Conservation (phyloP, 129 eudicot species). For the Oenanthe sinensis region DNA sequence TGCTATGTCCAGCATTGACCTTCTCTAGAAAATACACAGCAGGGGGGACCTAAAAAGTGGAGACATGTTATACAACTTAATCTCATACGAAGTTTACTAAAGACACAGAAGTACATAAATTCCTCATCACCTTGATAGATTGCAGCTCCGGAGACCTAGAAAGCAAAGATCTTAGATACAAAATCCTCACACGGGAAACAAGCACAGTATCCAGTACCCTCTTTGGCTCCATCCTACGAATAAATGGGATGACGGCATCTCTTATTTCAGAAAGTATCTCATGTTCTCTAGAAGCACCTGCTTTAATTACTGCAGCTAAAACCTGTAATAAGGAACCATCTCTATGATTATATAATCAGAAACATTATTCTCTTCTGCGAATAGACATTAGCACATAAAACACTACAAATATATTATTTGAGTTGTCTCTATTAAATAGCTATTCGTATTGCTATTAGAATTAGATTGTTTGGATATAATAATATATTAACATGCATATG, state of each 20-base stretch:
- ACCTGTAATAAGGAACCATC: constrained; percentile 47
- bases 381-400: background rate
- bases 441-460: background rate
- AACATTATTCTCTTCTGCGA: background rate
- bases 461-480: background rate
- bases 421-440: background rate
- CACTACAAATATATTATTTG: background rate
- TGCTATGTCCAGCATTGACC: constrained; percentile 65
- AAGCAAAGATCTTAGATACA: constrained; percentile 88
- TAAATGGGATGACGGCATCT: constrained; percentile 88
- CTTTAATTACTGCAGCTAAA: constrained; percentile 96
- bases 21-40: constrained; percentile 86
- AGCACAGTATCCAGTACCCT: constrained; percentile 99
- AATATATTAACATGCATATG: background rate
- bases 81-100: background rate
- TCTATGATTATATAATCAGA: background rate
- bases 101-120: background rate
- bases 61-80: background rate
- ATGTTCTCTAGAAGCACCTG: constrained; percentile 99
- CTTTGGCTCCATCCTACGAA: constrained; percentile 94
- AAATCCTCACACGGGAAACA: constrained; percentile 92
- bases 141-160: constrained; percentile 95
- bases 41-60: constrained; percentile 58
- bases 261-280: constrained; percentile 98
- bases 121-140: constrained; percentile 61